phyloP scores from a whole-genome alignment of 2,329 filamentous ascomycete species.

The Helotiales sp. region DNA sequence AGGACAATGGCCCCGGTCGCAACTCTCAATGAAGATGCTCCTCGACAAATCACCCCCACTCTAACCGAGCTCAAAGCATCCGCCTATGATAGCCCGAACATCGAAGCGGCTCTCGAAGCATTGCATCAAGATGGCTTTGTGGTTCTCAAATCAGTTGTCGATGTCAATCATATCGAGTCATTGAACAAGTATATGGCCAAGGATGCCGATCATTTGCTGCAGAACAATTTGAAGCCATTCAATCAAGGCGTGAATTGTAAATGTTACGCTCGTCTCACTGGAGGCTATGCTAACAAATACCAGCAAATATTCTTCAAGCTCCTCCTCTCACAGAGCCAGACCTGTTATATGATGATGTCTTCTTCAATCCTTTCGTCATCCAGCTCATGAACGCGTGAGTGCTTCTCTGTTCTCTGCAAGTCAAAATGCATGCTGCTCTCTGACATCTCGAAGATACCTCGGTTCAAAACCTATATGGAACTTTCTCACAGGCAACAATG shows the following conservation, averaged over 20 bases:
- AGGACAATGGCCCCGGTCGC: not conserved
- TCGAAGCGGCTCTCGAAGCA: conserved; percentile 37
- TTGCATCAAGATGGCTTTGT: conserved; percentile 41
- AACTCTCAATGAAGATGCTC: conserved; percentile 12
- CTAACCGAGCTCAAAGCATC: conserved; percentile 27
- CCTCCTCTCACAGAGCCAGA: conserved; percentile 37
- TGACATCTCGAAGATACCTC: conserved; percentile 38
- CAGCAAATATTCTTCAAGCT: conserved; percentile 42
- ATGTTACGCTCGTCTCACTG: not conserved
- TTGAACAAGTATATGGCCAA: conserved; percentile 38
- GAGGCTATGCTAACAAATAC: not conserved
- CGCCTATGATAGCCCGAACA: conserved; percentile 31
- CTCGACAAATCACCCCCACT: conserved; percentile 26
- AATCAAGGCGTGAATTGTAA: conserved; percentile 39
- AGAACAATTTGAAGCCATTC: conserved; percentile 33
- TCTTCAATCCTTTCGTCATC: conserved; percentile 43
- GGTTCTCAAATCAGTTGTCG: conserved; percentile 39
- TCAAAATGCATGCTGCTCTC: not conserved
- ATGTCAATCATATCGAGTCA: conserved; percentile 36
- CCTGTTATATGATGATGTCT: conserved; percentile 40
- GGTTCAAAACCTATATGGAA: conserved; percentile 41
- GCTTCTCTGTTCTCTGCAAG: not conserved
- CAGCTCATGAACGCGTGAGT: conserved; percentile 41
- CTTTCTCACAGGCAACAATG: conserved; percentile 43
- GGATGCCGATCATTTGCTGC: conserved; percentile 37